A percentile compares a stretch with the other conserved stretches of the same genome.
Conservation (phyloP, 2,329 filamentous ascomycete species). For the Epichloe festucae region DNA sequence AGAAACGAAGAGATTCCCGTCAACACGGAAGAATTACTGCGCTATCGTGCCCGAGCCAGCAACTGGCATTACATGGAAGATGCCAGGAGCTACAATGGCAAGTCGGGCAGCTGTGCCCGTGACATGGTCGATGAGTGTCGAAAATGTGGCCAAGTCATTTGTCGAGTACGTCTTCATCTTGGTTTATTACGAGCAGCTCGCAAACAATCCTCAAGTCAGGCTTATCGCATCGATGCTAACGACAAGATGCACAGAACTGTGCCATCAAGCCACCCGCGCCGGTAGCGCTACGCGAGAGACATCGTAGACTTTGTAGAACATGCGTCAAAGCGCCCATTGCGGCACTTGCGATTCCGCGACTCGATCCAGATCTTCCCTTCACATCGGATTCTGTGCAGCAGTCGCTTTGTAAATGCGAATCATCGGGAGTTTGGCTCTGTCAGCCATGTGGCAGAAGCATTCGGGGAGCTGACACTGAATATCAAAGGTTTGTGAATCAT, state of each 20-base stretch:
- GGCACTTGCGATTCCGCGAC: constrained; percentile 31
- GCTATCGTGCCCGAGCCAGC: constrained; percentile 42
- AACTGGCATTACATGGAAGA: constrained; percentile 50
- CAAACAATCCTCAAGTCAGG: not conserved
- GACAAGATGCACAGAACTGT: constrained; percentile 56
- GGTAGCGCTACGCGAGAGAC: constrained; percentile 54
- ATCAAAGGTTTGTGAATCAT: constrained; percentile 34
- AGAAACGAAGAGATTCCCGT: constrained; percentile 51
- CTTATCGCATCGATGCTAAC: constrained; percentile 5
- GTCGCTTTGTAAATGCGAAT: constrained; percentile 38
- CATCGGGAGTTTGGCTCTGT: constrained; percentile 66
- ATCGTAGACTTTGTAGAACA: constrained; percentile 66
- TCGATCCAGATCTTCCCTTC: constrained; percentile 34
- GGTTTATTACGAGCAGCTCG: not conserved
- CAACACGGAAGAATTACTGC: constrained; percentile 41
- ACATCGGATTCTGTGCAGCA: constrained; percentile 42
- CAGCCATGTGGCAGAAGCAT: constrained; percentile 68
- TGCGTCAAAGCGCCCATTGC: constrained; percentile 62
- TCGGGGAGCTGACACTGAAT: constrained; percentile 43
- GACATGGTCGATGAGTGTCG: constrained; percentile 80
- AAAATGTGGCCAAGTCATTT: constrained; percentile 63
- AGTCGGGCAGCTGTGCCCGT: constrained; percentile 66
- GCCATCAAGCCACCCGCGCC: constrained; percentile 67
- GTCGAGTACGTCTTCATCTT: constrained; percentile 48
- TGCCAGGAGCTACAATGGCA: constrained; percentile 43